phyloP scores from a whole-genome alignment of 345 rosid genomes.

The Cardiospermum halicacabum region DNA sequence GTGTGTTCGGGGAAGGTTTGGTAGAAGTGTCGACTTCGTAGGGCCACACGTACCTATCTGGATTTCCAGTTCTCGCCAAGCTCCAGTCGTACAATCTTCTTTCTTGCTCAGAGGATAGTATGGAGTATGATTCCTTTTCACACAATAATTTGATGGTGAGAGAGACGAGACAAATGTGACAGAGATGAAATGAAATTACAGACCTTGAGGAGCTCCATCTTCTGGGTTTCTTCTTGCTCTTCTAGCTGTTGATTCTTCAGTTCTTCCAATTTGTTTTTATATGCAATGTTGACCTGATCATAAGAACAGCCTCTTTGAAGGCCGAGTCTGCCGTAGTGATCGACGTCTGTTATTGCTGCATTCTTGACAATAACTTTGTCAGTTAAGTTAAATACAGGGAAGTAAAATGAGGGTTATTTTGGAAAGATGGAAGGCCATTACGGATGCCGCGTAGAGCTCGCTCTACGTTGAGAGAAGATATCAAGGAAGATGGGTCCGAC shows the following conservation, averaged over 20 bases:
- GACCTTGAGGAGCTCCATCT: slow-evolving; percentile 56
- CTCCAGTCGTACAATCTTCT: slow-evolving; percentile 95
- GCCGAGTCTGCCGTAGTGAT: slow-evolving; percentile 74
- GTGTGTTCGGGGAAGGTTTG: slow-evolving; percentile 28
- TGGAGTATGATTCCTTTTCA: slow-evolving; percentile 58
- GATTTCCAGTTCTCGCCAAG: slow-evolving; percentile 52
- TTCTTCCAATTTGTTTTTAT: slow-evolving; percentile 45
- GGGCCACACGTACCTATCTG: slow-evolving; percentile 74
- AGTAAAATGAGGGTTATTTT: not conserved
- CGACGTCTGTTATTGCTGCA: slow-evolving; percentile 90
- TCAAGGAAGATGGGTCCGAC: slow-evolving; percentile 49
- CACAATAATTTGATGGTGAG: not conserved
- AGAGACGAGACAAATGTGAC: too few species aligned
- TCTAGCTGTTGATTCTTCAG: slow-evolving; percentile 48
- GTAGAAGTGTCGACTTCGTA: slow-evolving; percentile 58
- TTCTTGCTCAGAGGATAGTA: slow-evolving; percentile 62
- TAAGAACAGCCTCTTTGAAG: slow-evolving; percentile 52
- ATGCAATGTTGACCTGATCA: slow-evolving; percentile 54
- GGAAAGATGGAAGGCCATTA: slow-evolving; percentile 18
- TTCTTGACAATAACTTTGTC: slow-evolving; percentile 34
- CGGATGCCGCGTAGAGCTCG: slow-evolving; percentile 86
- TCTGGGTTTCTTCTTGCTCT: slow-evolving; percentile 41
- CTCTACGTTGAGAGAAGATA: slow-evolving; percentile 73
- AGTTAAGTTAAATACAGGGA: slow-evolving; percentile 2
- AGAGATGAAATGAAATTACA: slow-evolving; percentile 5